phyloP scores from a whole-genome alignment of 768 basidiomycete genomes.

The Flagelloscypha sp. region DNA sequence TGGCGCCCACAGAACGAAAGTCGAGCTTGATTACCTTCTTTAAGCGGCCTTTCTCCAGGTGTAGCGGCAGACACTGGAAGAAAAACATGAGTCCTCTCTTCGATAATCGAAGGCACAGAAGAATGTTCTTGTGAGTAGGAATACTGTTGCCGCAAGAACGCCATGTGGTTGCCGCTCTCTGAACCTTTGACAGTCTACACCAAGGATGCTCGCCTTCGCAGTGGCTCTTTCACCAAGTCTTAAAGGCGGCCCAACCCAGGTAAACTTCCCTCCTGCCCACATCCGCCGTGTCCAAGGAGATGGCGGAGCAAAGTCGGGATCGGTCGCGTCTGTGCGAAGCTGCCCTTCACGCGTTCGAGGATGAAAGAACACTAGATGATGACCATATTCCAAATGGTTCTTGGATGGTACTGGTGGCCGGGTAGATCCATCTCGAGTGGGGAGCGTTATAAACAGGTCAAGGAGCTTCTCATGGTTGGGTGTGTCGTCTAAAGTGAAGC shows the following conservation, averaged over 20 bases:
- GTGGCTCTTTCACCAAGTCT: constrained; percentile 44
- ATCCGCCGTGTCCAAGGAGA: constrained; percentile 68
- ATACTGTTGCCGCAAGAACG: too few species aligned
- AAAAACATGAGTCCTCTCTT: constrained; percentile 68
- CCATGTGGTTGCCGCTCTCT: constrained; percentile 55
- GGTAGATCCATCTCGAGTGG: constrained; percentile 56
- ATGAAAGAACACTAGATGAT: constrained; percentile 72
- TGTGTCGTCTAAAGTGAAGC: constrained; percentile 37
- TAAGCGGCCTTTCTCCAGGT: constrained; percentile 21
- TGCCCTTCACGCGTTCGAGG: constrained; percentile 47
- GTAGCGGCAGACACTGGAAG: constrained; percentile 24
- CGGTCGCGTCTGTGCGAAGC: constrained; percentile 64
- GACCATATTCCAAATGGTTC: constrained; percentile 48
- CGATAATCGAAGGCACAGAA: constrained; percentile 43
- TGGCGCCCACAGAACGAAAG: constrained; percentile 1
- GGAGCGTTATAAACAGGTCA: constrained; percentile 62
- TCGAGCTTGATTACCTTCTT: constrained; percentile 32
- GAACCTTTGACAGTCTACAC: constrained; percentile 60
- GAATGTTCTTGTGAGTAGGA: too few species aligned
- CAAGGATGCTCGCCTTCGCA: constrained; percentile 39
- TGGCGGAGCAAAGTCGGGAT: constrained; percentile 63
- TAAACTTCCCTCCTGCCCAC: constrained; percentile 72
- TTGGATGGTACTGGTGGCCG: constrained; percentile 17
- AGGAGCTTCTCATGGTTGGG: constrained; percentile 49
- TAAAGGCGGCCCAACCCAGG: constrained; percentile 47